Evolutionary conservation across 768 basidiomycete species (phyloP).

Genomic region (Clitopilus passeckerianus): DNA sequence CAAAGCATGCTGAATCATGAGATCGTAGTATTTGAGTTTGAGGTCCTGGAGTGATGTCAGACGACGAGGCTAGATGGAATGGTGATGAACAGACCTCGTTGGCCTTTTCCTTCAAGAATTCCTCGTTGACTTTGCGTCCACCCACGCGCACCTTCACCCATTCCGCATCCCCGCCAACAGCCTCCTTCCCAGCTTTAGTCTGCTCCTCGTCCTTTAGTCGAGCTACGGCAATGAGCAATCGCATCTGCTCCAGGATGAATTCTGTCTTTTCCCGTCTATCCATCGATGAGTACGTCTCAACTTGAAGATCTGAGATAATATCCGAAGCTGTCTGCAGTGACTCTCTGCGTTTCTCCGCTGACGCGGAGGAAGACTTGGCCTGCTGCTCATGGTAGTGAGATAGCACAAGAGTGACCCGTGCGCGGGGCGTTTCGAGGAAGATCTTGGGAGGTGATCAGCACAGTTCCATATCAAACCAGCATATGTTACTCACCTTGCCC

Average conservation of each 20-base stretch:
- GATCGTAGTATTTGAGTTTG: conserved; percentile 92
- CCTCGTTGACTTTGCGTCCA: conserved; percentile 90
- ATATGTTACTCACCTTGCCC: conserved; percentile 70
- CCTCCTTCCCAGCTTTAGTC: conserved; percentile 58
- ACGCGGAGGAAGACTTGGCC: conserved; percentile 35
- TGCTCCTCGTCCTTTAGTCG: conserved; percentile 68
- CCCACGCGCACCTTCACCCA: conserved; percentile 93
- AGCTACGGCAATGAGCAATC: conserved; percentile 76
- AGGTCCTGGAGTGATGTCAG: conserved; percentile 56
- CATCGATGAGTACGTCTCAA: conserved; percentile 99
- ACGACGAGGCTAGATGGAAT: background rate
- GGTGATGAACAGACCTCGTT: conserved; percentile 59
- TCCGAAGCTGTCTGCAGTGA: conserved; percentile 85
- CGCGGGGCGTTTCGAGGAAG: conserved; percentile 94
- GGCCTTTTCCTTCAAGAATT: conserved; percentile 82
- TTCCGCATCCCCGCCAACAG: conserved; percentile 77
- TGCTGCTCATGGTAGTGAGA: conserved; percentile 82
- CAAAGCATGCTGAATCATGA: conserved; percentile 94
- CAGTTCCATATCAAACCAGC: background rate
- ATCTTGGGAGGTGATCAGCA: conserved; percentile 53
- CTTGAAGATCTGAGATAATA: conserved; percentile 89
- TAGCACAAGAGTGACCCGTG: conserved; percentile 86
- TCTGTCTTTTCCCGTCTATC: conserved; percentile 97
- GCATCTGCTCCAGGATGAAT: conserved; percentile 97
- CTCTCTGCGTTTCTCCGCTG: conserved; percentile 47